Base-by-base conservation (phyloP, 148 eudicot genomes). In the Fagopyrum esculentum region DNA sequence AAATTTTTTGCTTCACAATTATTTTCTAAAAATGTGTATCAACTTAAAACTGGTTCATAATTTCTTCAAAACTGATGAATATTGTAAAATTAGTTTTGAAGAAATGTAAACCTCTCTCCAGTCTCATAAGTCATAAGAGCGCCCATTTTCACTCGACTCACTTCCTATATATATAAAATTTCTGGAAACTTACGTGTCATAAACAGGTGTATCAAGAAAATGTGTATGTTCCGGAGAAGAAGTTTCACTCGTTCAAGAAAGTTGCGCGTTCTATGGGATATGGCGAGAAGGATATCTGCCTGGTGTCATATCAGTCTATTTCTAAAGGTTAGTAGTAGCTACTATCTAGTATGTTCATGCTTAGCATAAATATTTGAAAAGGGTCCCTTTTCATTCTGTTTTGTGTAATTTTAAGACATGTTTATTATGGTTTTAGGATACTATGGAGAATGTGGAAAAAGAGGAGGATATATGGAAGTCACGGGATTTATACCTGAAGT, bases 391-490 rank as follows among this genome's bases (percentile, higher is more conserved):
- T 6, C 46, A 4, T 19, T 70, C 4, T 3, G 4, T 69, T 46
- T 45, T 11, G 29, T 71, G 50, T 46, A 26, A 29, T 3, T 5
- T 3, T 64, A 54, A 9, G 43, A 5, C n/a, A 35, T 35, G 0
- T 16, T 1, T 45, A 35, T 64, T 35, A 64, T 30, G 45, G 16
- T 64, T 30, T 12, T 45, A 94, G 98, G 98, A 47, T 94, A 88
- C 78, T 83, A 92, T 74, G 98, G 98, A 74, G 98, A 94, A 83
- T 94, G 98, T 77, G 98, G 97, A 22, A 94, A 92, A 82, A 80
- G 98, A 82, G 97, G 98, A 82, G 97, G 98, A 75, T 95, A 92
- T 82, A 94, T 94, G 98, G 98, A 94, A 76, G 85, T 94, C 35
- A 90, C 96, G 61, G 98, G 98, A 69, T 94, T 94, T 80, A 77